Base-by-base conservation (phyloP, 2,329 filamentous ascomycete genomes). In the Triangularia verruculosa region DNA sequence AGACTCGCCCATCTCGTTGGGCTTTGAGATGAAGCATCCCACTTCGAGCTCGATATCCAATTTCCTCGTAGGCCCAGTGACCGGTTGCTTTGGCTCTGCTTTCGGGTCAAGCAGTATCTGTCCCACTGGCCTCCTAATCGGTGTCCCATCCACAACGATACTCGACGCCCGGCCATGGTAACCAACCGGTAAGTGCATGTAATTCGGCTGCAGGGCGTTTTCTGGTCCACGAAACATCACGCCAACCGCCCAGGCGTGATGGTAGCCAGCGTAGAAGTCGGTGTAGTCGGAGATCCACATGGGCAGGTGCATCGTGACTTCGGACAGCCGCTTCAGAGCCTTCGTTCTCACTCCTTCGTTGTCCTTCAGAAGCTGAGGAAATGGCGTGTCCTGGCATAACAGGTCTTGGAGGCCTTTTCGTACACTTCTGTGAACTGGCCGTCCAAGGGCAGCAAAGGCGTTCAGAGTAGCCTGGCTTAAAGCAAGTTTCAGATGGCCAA, bases 241-340 rank as follows among this genome's bases (percentile, higher is more conserved):
- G 3, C 90, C 90, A 15, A 89, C 83, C 63, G 71, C 67, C 77
- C 86, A 89, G 17, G 91, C 91, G 76, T 95, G 91, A 73, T 93
- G 89, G 67, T 89, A 78, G 13, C 91, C 91, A 9, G 89, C 91
- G 72, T 92, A 95, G 78, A 95, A 95, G 75, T 95, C 91, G 1
- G 91, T 92, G 74, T 94, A 95, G 74, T 94, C 91, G 25, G 90
- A 89, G 69, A 94, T 92, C 61, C 82, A 80, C 85, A 95, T 87
- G 1, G 91, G 91, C 7, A 94, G 72, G 71, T 93, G 89, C 72
- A 83, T 87, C 66, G 80, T 84, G 57, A 88, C 84, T 20, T 86
- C 78, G 4, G 80, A 78, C 56, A 87, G 81, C 0, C 82, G 83
- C 3, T 92, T 66, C 12, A 94, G 75, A 0, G 82, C 85, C 60